Percentiles rank a stretch among this genome's conserved stretches.
phyloP scores from a whole-genome alignment of 805 yeast species.

The Ogataea pini region DNA sequence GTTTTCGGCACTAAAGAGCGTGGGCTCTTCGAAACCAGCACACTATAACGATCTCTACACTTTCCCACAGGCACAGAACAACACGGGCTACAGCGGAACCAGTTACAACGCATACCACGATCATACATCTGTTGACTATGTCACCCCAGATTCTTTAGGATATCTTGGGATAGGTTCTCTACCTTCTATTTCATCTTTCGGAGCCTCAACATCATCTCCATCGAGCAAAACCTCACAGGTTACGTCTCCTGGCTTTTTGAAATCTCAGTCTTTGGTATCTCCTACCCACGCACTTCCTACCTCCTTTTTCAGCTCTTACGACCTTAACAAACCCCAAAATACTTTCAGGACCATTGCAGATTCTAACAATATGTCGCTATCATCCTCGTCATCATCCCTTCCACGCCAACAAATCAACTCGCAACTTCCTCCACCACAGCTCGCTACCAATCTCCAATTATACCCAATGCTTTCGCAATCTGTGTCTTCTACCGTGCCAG shows the following conservation, averaged over 20 bases:
- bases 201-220: conserved; percentile 1
- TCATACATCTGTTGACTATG: conserved; percentile 1
- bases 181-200: conserved; percentile 2
- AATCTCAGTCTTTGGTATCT: conserved; percentile 3
- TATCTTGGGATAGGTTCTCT: conserved; percentile 2
- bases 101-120: conserved; percentile 1
- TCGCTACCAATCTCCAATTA: conserved; percentile 3
- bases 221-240: not conserved
- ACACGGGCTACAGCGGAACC: not conserved
- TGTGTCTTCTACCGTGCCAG: not conserved
- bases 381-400: not conserved
- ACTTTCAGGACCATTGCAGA: not conserved
- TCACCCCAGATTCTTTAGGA: conserved; percentile 6
- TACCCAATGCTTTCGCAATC: conserved; percentile 7
- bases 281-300: conserved; percentile 4
- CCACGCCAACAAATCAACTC: conserved; percentile 5
- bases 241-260: not conserved
- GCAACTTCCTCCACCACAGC: conserved; percentile 7
- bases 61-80: not conserved
- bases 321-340: not conserved
- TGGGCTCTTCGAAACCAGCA: not conserved
- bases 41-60: not conserved
- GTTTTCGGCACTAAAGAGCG: not conserved
- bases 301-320: not conserved
- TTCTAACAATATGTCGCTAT: not conserved